These are phyloP conservation scores for Xylariaceae sp. DNA, from an alignment of 2,329 filamentous ascomycete species.

Conservation along the genomic window DNA sequence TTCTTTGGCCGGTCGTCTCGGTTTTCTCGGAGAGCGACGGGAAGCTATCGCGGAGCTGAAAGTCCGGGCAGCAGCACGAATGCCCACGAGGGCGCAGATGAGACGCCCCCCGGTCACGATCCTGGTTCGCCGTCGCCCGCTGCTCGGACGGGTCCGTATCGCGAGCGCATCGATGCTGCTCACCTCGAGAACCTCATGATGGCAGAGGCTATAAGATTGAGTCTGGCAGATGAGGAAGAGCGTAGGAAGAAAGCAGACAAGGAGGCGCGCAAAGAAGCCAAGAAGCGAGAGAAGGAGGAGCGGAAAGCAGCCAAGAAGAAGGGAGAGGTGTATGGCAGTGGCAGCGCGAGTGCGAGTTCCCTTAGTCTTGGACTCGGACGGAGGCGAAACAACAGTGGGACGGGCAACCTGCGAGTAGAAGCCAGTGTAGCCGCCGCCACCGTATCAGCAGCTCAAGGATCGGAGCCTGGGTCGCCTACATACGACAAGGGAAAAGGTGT, in stretches of 20 bases:
- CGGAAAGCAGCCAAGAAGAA: conserved; percentile 77
- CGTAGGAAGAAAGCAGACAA: conserved; percentile 86
- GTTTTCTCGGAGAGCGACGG: conserved; percentile 62
- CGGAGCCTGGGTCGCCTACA: conserved; percentile 45
- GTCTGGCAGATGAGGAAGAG: conserved; percentile 91
- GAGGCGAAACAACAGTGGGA: conserved; percentile 64
- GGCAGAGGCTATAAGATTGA: conserved; percentile 91
- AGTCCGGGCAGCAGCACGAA: conserved; percentile 37
- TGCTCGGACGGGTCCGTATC: conserved; percentile 34
- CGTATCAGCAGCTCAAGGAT: conserved; percentile 42
- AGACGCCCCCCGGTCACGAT: conserved; percentile 42
- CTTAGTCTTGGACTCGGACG: conserved; percentile 67
- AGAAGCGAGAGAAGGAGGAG: conserved; percentile 83
- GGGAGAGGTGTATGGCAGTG: conserved; percentile 49
- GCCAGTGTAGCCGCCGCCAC: conserved; percentile 56
- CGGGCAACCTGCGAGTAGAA: conserved; percentile 66
- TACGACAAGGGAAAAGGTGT: conserved; percentile 74
- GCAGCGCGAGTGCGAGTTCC: conserved; percentile 67
- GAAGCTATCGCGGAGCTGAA: conserved; percentile 44
- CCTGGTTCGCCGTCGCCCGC: conserved; percentile 44
- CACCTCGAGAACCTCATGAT: conserved; percentile 99
- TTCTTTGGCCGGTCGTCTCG: conserved; percentile 59
- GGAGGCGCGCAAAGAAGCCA: conserved; percentile 80
- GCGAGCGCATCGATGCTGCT: conserved; percentile 47
- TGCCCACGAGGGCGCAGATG: conserved; percentile 35